Conservation (phyloP, 2,329 filamentous ascomycete genomes). For the Colletotrichum sp. region DNA sequence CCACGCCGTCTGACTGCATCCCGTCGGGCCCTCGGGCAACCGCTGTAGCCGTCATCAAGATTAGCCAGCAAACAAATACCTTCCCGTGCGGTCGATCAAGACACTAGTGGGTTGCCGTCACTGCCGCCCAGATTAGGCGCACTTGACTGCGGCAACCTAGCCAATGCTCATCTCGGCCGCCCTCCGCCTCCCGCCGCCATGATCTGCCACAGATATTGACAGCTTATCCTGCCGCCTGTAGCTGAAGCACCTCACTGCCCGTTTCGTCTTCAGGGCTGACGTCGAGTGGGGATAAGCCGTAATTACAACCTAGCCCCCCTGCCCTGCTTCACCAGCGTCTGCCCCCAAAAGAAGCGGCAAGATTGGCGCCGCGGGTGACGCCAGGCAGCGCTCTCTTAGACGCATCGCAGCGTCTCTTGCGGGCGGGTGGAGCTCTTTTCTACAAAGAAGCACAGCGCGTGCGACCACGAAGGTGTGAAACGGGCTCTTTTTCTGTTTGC, state of each 20-base stretch:
- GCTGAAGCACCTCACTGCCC: not conserved
- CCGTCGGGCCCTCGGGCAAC: not conserved
- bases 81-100: not conserved
- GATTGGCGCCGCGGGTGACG: not conserved
- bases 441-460: not conserved
- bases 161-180: not conserved
- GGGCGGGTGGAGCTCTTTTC: not conserved
- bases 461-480: not conserved
- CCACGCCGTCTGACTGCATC: not conserved
- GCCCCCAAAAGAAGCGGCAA: not conserved
- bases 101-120: not conserved
- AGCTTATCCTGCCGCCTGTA: not conserved
- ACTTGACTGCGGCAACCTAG: not conserved
- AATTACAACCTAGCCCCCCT: not conserved
- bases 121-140: not conserved
- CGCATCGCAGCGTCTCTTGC: not conserved
- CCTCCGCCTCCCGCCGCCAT: not conserved
- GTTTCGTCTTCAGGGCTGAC: not conserved
- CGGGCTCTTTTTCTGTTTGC: not conserved
- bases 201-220: not conserved
- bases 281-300: not conserved
- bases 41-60: not conserved
- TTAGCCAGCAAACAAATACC: not conserved
- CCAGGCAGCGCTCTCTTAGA: not conserved
- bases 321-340: not conserved